Evolutionary conservation across 495 filamentous ascomycete species (phyloP), one percentile per base, ranked within the genome.

Genomic region (Xylaria cubensis): DNA sequence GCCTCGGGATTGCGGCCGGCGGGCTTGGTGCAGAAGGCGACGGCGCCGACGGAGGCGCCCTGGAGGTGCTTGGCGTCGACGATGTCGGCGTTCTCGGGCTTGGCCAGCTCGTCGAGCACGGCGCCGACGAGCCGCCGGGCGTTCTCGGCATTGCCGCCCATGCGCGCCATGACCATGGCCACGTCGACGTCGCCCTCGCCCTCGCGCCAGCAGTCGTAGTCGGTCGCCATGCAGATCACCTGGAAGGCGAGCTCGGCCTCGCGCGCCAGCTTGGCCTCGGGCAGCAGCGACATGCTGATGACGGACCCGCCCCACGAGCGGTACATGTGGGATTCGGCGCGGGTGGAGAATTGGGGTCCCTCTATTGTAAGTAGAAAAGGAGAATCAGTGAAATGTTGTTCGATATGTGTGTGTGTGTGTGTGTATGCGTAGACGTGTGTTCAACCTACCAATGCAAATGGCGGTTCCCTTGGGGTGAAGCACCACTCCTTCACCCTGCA

Each of bases 221-320:
- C 96, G 29, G 96, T 99, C 36, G 92, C 91, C 97, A 99, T 99
- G 86, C 95, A 98, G 75, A 99, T 95, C 89, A 98, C 95, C 84
- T 95, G 93, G 78, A 97, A 98, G 19, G 92, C 92, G 74, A 99
- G 91, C 84, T 99, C 97, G 5, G 97, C 97, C 85, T 99, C 96
- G 42, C 92, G 88, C 36, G 96, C 96, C 15, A 99, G 90, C 85
- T 98, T 98, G 42, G 95, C 92, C 85, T 99, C 96, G 32, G 96
- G 96, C n/a, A 98, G 87, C 29, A 92, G 90, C 65, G 92, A 95
- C 96, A 99, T 99, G 86, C 98, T 98, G 85, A 99, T 97, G 3
- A 97, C 91, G 72, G 86, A 90, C 59, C 94, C 94, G 79, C 94
- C 94, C 92, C 93, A 97, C 62, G 90, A 86, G 70, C 97, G 94